These are phyloP conservation scores for Phytophthora podocarpi DNA, from an alignment of 352 stramenopile genomes.

Conservation along the genomic window DNA sequence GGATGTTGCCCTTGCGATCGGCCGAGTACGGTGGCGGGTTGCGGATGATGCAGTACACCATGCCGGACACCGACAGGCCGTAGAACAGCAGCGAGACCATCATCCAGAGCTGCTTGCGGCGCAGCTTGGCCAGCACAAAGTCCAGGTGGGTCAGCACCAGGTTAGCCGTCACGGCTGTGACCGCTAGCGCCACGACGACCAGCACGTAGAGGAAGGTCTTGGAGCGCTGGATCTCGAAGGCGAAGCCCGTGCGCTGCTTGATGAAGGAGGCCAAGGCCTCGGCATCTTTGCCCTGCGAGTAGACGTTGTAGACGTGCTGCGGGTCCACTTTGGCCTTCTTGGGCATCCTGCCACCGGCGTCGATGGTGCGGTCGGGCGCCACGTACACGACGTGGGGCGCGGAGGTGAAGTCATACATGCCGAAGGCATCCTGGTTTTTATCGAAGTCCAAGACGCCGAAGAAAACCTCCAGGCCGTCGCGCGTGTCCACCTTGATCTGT, in stretches of 20 bases:
- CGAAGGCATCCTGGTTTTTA: conserved; percentile 67
- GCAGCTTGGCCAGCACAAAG: conserved; percentile 70
- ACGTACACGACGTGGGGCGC: conserved; percentile 82
- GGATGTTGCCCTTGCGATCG: conserved; percentile 83
- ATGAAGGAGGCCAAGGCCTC: conserved; percentile 76
- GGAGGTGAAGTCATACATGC: conserved; percentile 78
- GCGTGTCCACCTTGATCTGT: conserved; percentile 75
- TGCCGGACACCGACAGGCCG: conserved; percentile 85
- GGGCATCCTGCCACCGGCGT: conserved; percentile 53
- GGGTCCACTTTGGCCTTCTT: conserved; percentile 58
- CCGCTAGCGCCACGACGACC: conserved; percentile 31
- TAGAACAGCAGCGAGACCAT: conserved; percentile 89
- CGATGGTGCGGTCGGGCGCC: conserved; percentile 57
- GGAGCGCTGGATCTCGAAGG: conserved; percentile 72
- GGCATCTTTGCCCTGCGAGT: conserved; percentile 73
- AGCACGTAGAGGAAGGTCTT: conserved; percentile 73
- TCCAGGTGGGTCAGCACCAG: conserved; percentile 73
- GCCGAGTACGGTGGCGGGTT: conserved; percentile 74
- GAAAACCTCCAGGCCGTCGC: conserved; percentile 77
- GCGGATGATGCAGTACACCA: conserved; percentile 92
- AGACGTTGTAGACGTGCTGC: conserved; percentile 80
- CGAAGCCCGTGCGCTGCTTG: conserved; percentile 84
- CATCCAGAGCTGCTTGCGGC: conserved; percentile 88
- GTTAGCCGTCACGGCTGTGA: conserved; percentile 52
- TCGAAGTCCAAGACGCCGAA: conserved; percentile 85